These are phyloP conservation scores for Populus simonii DNA, from an alignment of 345 rosid species.

Conservation along the genomic window DNA sequence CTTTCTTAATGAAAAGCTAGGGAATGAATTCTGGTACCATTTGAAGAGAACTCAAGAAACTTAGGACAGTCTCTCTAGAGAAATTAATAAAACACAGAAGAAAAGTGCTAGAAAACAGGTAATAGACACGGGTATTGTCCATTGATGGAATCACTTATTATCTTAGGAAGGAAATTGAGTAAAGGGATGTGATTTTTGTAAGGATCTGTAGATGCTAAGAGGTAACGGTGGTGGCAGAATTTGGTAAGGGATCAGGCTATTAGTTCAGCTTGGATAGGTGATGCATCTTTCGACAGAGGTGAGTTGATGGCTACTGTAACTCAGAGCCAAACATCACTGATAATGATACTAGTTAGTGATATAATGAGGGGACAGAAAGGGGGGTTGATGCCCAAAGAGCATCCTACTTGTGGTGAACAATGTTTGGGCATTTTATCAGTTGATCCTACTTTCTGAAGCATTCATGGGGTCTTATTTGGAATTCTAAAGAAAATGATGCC, in stretches of 20 bases:
- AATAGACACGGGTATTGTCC: not conserved
- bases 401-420: too few species aligned
- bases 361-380: too few species aligned
- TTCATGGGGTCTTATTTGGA: too few species aligned
- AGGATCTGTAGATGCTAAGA: not conserved
- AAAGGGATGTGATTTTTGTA: not conserved
- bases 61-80: not conserved
- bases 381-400: too few species aligned
- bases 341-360: too few species aligned
- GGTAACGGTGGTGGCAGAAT: not conserved
- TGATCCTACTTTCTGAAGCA: too few species aligned
- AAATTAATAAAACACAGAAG: not conserved
- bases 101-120: not conserved
- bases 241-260: not conserved
- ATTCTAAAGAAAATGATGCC: too few species aligned
- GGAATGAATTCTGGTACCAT: not conserved
- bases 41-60: not conserved
- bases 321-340: too few species aligned
- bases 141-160: not conserved
- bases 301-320: too few species aligned
- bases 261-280: too few species aligned
- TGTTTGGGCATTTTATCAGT: too few species aligned
- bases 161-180: not conserved
- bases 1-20: not conserved
- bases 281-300: too few species aligned